Conservation (phyloP, 495 filamentous ascomycete species). For the Neurospora sp. region DNA sequence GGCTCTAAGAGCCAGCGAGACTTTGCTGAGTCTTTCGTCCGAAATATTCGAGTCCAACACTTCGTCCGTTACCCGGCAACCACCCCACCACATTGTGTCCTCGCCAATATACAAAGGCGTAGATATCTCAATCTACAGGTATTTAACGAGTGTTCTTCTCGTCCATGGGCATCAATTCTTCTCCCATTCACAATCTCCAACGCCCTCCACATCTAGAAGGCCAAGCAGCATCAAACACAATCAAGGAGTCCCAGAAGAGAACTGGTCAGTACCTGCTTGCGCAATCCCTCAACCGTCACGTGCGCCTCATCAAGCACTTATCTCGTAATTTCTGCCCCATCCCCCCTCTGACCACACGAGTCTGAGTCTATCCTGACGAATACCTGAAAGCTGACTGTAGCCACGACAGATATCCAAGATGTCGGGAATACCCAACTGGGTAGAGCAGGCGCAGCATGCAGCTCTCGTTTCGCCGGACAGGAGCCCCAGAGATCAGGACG, state of each 20-base stretch:
- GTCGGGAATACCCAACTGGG: background rate
- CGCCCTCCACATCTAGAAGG: background rate
- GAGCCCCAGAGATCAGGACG: background rate
- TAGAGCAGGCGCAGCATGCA: background rate
- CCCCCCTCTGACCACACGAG: background rate
- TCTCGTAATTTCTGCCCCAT: background rate
- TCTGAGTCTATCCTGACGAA: background rate
- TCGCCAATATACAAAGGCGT: too few species aligned
- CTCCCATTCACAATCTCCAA: background rate
- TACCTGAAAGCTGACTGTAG: background rate
- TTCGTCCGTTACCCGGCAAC: background rate
- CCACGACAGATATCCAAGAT: background rate
- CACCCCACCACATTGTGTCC: background rate
- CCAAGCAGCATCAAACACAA: background rate
- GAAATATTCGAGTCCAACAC: background rate
- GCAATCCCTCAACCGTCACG: background rate
- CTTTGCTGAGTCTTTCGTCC: background rate
- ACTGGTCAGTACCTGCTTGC: background rate
- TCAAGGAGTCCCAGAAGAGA: background rate
- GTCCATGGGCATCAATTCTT: background rate
- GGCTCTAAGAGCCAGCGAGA: background rate
- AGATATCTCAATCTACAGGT: too few species aligned
- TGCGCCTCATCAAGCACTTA: background rate
- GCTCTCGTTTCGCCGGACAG: background rate
- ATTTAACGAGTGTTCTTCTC: too few species aligned